phyloP scores from a whole-genome alignment of 371 early-diverging fungal genomes.

The Rhizomucor pusillus region DNA sequence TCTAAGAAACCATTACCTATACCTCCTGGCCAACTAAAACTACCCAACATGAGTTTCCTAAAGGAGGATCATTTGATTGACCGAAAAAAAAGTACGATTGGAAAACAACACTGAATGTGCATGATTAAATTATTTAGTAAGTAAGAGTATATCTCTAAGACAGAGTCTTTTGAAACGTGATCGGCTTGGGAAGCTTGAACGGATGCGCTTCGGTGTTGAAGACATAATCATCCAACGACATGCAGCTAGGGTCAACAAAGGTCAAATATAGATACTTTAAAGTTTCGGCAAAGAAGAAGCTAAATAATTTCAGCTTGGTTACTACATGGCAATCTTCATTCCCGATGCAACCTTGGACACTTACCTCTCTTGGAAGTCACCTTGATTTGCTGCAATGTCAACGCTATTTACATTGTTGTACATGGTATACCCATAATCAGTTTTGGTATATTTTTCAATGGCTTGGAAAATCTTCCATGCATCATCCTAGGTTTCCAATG shows the following conservation, averaged over 20 bases:
- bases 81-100: no score
- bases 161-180: slow-evolving; percentile 35
- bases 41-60: no score
- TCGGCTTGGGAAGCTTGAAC: slow-evolving; percentile 33
- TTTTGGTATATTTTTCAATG: slow-evolving; percentile 55
- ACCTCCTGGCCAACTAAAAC: no score
- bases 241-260: slow-evolving; percentile 56
- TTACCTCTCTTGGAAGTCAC: slow-evolving; percentile 47
- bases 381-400: slow-evolving; percentile 16
- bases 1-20: no score
- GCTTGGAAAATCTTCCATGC: slow-evolving; percentile 41
- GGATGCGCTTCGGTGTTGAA: slow-evolving; percentile 83
- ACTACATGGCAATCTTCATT: neutral
- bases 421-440: slow-evolving; percentile 54
- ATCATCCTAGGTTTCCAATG: neutral
- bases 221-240: slow-evolving; percentile 75
- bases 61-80: no score
- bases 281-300: slow-evolving; percentile 86
- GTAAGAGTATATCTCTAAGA: no score
- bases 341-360: neutral
- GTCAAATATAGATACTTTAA: slow-evolving; percentile 88
- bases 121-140: no score
- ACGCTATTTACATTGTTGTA: slow-evolving; percentile 45
- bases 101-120: no score
- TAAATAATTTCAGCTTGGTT: slow-evolving; percentile 11